Evolutionary conservation across 1,139 yeast species (phyloP).

Genomic region (Blastobotrys ciferrii): DNA sequence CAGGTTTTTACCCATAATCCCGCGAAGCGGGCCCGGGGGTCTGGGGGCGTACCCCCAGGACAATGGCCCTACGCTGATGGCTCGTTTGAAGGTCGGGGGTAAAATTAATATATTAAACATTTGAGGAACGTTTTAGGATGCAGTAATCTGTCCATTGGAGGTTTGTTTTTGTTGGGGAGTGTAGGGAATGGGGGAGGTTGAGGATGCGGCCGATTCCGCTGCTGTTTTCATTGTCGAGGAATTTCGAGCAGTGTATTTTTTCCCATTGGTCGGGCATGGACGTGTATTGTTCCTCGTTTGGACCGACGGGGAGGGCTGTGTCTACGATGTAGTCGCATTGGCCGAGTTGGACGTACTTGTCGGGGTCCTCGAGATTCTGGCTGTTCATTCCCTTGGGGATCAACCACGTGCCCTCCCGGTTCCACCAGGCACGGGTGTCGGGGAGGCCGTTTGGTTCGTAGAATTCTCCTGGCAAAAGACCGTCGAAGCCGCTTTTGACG

Average conservation of each 20-base stretch:
- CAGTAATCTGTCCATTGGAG: slow-evolving; percentile 34
- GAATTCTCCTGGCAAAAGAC: slow-evolving; percentile 87
- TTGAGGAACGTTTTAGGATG: slow-evolving; percentile 21
- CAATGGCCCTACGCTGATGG: too few species aligned
- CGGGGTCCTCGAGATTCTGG: slow-evolving; percentile 47
- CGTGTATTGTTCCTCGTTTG: slow-evolving; percentile 22
- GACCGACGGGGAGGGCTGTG: slow-evolving; percentile 29
- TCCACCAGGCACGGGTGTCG: slow-evolving; percentile 20
- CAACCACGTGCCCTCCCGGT: slow-evolving; percentile 37
- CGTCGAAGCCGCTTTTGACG: slow-evolving; percentile 76
- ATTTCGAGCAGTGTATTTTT: slow-evolving; percentile 35
- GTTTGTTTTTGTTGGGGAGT: slow-evolving; percentile 22
- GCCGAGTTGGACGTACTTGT: slow-evolving; percentile 28
- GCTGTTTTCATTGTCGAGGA: slow-evolving; percentile 40
- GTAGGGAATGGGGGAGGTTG: slow-evolving; percentile 36
- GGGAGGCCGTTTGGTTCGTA: slow-evolving; percentile 41
- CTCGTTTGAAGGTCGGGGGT: too few species aligned
- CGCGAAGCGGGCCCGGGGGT: too few species aligned
- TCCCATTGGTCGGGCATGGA: slow-evolving; percentile 35
- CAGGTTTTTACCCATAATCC: too few species aligned
- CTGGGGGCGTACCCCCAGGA: too few species aligned
- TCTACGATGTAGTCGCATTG: slow-evolving; percentile 40
- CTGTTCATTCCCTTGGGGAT: slow-evolving; percentile 72
- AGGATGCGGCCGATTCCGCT: slow-evolving; percentile 43
- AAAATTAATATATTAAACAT: neutral